These are phyloP conservation scores for Suillus weaverae DNA, from an alignment of 768 basidiomycete species.

Conservation along the genomic window DNA sequence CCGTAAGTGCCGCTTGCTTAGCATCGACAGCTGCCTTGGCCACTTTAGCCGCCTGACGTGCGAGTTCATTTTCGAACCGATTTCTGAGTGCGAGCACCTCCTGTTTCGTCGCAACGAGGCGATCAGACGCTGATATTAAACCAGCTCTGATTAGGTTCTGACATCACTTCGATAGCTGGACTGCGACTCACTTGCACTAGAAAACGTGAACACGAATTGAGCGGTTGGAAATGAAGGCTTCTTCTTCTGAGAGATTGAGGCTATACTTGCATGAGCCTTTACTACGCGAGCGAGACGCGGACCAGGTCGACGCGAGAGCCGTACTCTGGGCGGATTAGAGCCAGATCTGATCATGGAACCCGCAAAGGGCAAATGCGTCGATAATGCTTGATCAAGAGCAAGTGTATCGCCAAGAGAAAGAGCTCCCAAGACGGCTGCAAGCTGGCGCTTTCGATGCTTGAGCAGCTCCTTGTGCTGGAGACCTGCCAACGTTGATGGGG, in stretches of 20 bases:
- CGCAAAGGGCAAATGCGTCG: conserved; percentile 38
- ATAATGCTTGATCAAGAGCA: conserved; percentile 77
- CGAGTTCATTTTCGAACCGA: conserved; percentile 73
- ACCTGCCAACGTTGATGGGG: conserved; percentile 63
- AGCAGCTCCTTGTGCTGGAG: conserved; percentile 76
- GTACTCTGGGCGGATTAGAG: conserved; percentile 37
- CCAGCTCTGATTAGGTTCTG: conserved; percentile 29
- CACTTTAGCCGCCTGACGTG: conserved; percentile 62
- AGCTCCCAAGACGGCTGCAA: conserved; percentile 68
- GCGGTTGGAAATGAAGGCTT: conserved; percentile 48
- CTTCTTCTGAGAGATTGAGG: conserved; percentile 11
- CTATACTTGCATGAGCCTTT: conserved; percentile 19
- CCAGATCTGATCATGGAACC: conserved; percentile 37
- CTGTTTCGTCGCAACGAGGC: conserved; percentile 64
- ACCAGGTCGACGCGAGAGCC: conserved; percentile 55
- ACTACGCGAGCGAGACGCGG: conserved; percentile 52
- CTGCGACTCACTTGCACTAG: conserved; percentile 69
- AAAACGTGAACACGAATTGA: conserved; percentile 62
- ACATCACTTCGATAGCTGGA: conserved; percentile 21
- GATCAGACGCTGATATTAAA: conserved; percentile 61
- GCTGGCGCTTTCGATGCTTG: conserved; percentile 65
- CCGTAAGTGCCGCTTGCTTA: conserved; percentile 48
- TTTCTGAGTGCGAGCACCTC: conserved; percentile 66
- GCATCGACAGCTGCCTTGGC: conserved; percentile 49
- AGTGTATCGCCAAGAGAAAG: conserved; percentile 67